These are phyloP conservation scores for Claviceps capensis DNA, from an alignment of 2,329 filamentous ascomycete genomes.

Conservation along the genomic window DNA sequence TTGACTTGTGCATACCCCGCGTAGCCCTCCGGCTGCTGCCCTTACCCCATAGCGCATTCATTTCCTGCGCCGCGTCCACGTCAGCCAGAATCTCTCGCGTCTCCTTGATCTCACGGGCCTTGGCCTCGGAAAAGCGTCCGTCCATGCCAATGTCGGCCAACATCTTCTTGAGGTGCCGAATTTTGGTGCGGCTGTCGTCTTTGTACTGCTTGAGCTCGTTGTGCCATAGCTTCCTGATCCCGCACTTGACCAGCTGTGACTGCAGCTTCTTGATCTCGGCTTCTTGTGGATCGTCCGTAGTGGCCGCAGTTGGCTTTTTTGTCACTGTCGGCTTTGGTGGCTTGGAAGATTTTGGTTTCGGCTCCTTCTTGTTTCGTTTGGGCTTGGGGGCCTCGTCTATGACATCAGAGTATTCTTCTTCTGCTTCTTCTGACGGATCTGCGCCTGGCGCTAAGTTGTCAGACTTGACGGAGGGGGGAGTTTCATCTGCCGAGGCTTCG, in stretches of 20 bases:
- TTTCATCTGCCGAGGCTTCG: constrained; percentile 9
- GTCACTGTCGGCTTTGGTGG: constrained; percentile 13
- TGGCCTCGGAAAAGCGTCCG: constrained; percentile 74
- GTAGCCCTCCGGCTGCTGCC: constrained; percentile 27
- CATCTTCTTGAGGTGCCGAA: constrained; percentile 66
- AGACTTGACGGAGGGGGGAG: constrained; percentile 8
- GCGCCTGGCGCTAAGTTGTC: constrained; percentile 10
- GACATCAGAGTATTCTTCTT: constrained; percentile 36
- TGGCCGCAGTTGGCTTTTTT: constrained; percentile 16
- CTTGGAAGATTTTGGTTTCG: constrained; percentile 17
- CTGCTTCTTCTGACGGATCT: constrained; percentile 13
- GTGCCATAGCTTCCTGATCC: constrained; percentile 82
- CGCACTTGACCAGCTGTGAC: constrained; percentile 76
- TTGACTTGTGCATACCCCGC: constrained; percentile 19
- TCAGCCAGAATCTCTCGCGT: constrained; percentile 72
- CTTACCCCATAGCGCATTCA: constrained; percentile 64
- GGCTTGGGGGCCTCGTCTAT: constrained; percentile 56
- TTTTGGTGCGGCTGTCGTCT: constrained; percentile 62
- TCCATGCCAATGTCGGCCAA: constrained; percentile 75
- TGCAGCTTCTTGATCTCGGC: constrained; percentile 82
- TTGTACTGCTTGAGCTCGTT: constrained; percentile 66
- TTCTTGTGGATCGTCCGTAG: constrained; percentile 45
- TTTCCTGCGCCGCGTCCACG: constrained; percentile 71
- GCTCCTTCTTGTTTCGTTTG: constrained; percentile 40
- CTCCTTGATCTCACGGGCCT: constrained; percentile 78